Evolutionary conservation across 352 stramenopile genomes (phyloP).

Genomic region (Plasmopara viticola): DNA sequence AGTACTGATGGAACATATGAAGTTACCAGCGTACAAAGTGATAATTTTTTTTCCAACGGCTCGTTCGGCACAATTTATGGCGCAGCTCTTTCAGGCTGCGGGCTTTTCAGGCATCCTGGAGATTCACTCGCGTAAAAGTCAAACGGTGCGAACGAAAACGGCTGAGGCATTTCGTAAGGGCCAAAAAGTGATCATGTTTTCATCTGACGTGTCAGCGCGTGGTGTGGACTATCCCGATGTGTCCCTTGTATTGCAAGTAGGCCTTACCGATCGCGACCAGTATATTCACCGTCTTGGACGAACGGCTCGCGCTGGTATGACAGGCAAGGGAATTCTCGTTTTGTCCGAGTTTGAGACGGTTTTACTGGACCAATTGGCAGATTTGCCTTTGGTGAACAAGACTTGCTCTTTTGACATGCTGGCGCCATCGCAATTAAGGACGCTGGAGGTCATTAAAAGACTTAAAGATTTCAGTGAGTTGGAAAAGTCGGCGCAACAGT

Average conservation of each 20-base stretch:
- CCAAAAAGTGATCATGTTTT: conserved; percentile 89
- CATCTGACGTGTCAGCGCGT: conserved; percentile 91
- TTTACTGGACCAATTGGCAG: conserved; percentile 60
- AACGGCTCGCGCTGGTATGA: conserved; percentile 86
- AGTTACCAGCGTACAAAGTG: conserved; percentile 86
- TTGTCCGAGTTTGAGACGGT: conserved; percentile 79
- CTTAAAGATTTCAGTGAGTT: conserved; percentile 48
- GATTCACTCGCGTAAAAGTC: conserved; percentile 95
- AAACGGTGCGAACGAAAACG: conserved; percentile 83
- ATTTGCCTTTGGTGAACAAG: conserved; percentile 47
- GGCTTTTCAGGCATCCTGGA: conserved; percentile 83
- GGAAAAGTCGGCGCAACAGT: conserved; percentile 73
- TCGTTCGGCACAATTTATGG: conserved; percentile 81
- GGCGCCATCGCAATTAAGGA: conserved; percentile 13
- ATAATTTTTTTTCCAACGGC: conserved; percentile 93
- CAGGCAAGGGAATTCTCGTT: conserved; percentile 76
- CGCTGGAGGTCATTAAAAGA: conserved; percentile 29
- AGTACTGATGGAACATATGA: conserved; percentile 76
- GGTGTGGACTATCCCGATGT: conserved; percentile 96
- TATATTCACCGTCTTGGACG: conserved; percentile 95
- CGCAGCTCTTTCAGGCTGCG: conserved; percentile 80
- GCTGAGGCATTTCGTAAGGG: conserved; percentile 84
- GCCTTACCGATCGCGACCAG: conserved; percentile 83
- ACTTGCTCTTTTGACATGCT: conserved; percentile 16
- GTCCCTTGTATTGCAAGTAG: conserved; percentile 82